These are phyloP conservation scores for Melanomma pulvis-pyrius DNA, from an alignment of 495 filamentous ascomycete genomes.

Conservation along the genomic window DNA sequence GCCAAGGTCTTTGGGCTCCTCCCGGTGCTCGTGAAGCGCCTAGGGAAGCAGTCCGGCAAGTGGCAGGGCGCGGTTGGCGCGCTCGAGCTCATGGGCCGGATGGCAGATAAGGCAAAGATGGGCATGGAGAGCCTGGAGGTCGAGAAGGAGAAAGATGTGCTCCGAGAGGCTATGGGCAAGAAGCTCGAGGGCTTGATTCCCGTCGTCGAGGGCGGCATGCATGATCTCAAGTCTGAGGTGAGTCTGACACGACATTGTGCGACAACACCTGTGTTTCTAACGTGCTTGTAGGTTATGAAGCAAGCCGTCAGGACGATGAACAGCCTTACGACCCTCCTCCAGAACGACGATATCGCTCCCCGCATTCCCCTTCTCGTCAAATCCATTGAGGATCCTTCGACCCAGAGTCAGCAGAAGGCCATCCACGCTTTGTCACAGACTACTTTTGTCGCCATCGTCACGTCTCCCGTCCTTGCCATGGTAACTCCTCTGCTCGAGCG, in stretches of 20 bases:
- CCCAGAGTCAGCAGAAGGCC: constrained; percentile 86
- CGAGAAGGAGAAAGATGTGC: constrained; percentile 79
- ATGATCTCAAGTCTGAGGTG: constrained; percentile 90
- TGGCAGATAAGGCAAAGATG: constrained; percentile 91
- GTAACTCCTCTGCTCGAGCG: constrained; percentile 94
- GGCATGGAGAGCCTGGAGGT: constrained; percentile 76
- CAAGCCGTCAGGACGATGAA: constrained; percentile 89
- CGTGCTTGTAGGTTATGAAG: constrained; percentile 60
- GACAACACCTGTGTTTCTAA: constrained; percentile 17
- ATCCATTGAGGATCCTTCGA: constrained; percentile 91
- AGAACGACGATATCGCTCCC: constrained; percentile 94
- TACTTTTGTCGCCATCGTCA: constrained; percentile 97
- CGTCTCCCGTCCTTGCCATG: constrained; percentile 95
- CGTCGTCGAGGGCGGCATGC: constrained; percentile 90
- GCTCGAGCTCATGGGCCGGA: constrained; percentile 76
- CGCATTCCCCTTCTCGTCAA: constrained; percentile 91
- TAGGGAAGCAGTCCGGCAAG: constrained; percentile 80
- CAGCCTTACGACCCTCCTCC: constrained; percentile 83
- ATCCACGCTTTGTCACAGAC: constrained; percentile 97
- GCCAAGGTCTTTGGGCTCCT: constrained; percentile 77
- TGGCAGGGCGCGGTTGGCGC: constrained; percentile 95
- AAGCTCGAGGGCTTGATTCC: constrained; percentile 89
- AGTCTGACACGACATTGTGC: not conserved
- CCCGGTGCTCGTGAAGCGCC: constrained; percentile 70
- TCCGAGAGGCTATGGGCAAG: constrained; percentile 89